Evolutionary conservation across 2,329 filamentous ascomycete species (phyloP).

Genomic region (Whalleya microplaca): DNA sequence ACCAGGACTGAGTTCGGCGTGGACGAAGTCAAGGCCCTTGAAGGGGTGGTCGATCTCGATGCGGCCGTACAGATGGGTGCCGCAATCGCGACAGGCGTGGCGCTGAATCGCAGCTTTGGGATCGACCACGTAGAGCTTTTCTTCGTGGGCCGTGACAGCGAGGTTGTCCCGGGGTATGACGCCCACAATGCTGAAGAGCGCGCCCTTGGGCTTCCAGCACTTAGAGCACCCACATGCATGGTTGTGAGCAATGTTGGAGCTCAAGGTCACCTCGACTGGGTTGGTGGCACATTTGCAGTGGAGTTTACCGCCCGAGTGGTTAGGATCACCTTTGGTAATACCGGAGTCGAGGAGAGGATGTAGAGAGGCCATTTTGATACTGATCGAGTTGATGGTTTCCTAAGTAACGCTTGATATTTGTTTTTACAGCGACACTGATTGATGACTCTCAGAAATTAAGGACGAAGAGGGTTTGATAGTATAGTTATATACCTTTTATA

Average conservation of each 20-base stretch:
- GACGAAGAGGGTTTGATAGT: no score
- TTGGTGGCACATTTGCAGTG: constrained; percentile 61
- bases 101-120: constrained; percentile 61
- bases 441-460: no score
- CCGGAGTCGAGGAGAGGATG: constrained; percentile 68
- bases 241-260: constrained; percentile 66
- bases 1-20: constrained; percentile 55
- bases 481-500: no score
- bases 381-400: no score
- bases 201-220: constrained; percentile 69
- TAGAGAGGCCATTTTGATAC: constrained; percentile 43
- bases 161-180: constrained; percentile 62
- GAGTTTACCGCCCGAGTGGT: constrained; percentile 63
- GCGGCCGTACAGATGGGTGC: constrained; percentile 65
- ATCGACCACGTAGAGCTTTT: constrained; percentile 63
- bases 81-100: constrained; percentile 63
- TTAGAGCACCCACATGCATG: constrained; percentile 74
- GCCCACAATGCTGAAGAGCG: constrained; percentile 67
- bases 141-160: constrained; percentile 57
- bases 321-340: constrained; percentile 56
- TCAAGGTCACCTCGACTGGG: constrained; percentile 61
- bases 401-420: no score
- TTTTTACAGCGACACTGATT: no score
- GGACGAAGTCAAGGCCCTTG: constrained; percentile 71
- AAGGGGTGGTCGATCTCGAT: constrained; percentile 69